Base-by-base conservation (phyloP, 2,329 filamentous ascomycete genomes). In the Diplodia intermedia region DNA sequence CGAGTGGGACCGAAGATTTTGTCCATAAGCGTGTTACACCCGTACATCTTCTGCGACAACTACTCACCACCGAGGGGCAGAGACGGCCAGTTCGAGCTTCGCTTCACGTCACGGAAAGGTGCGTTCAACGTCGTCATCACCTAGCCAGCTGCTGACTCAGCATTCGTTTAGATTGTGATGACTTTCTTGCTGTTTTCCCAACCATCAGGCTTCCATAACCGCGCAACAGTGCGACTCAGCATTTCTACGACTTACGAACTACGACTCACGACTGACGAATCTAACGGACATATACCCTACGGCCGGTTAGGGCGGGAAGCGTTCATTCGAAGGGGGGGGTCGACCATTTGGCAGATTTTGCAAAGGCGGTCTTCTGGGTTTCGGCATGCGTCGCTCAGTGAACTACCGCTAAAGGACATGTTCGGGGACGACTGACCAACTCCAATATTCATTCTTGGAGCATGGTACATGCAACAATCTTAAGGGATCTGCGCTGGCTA, bases 41-140 rank as follows among this genome's bases (percentile, higher is more conserved):
- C 83, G 3, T 84, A 83, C 66, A 78, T 87, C 18, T 87, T 89
- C 71, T 82, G 83, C 23, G 74, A 82, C 0, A 80, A 83, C 4
- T 89, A 88, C 72, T 75, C 71, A 18, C 80, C 82, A 12, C 80
- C 75, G n/a, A 55, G 31, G 15, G 57, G 60, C 15, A 54, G 47
- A 36, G 49, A 54, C n/a, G 55, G 68, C 18, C 50, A 26, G 15
- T 63, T 47, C 31, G 68, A 67, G 43, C 36, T 69, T 15, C 36
- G 65, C 1, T 69, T 69, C 61, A 62, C 29, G 31, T 40, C 52
- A 43, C 33, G 40, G n/a, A 23, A 38, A 43, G 67, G 62, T 69
- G 80, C 76, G 60, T 49, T 18, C 14, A 15, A 14, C 7, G 2
- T 4, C 1, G 1, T 29, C 31, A 3, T 2, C n/a, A n/a, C 3